Evolutionary conservation across 2,329 filamentous ascomycete genomes (phyloP).

Genomic region (Fusarium pilosicola): DNA sequence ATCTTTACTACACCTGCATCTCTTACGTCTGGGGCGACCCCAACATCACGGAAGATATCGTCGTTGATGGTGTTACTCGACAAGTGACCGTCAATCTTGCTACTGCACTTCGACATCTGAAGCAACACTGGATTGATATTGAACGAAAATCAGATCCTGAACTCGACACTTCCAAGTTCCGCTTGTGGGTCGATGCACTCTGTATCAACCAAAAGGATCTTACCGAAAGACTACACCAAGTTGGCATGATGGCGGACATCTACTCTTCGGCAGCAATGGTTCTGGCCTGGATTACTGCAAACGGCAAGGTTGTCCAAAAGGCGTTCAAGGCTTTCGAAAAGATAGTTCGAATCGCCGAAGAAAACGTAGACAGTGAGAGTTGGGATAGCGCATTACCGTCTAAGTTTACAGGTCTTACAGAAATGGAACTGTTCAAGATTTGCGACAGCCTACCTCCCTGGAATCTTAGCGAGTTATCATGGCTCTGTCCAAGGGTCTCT

Average conservation of each 20-base stretch:
- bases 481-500: no score
- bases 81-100: not conserved
- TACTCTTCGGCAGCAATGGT: not conserved
- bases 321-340: not conserved
- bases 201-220: not conserved
- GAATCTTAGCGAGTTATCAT: no score
- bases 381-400: no score
- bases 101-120: not conserved
- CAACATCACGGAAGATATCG: accelerated
- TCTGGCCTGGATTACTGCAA: not conserved
- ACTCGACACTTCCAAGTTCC: not conserved
- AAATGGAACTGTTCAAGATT: no score
- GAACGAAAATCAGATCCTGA: accelerated
- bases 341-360: no score
- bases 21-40: slow-evolving; percentile 4
- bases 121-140: not conserved
- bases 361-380: no score
- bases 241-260: not conserved
- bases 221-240: not conserved
- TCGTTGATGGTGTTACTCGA: not conserved
- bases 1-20: not conserved
- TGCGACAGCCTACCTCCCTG: no score
- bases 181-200: not conserved
- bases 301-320: not conserved
- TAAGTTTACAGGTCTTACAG: no score